Percentiles rank a stretch among this genome's conserved stretches.
phyloP scores from a whole-genome alignment of 495 filamentous ascomycete genomes.

The Neurospora sp. region DNA sequence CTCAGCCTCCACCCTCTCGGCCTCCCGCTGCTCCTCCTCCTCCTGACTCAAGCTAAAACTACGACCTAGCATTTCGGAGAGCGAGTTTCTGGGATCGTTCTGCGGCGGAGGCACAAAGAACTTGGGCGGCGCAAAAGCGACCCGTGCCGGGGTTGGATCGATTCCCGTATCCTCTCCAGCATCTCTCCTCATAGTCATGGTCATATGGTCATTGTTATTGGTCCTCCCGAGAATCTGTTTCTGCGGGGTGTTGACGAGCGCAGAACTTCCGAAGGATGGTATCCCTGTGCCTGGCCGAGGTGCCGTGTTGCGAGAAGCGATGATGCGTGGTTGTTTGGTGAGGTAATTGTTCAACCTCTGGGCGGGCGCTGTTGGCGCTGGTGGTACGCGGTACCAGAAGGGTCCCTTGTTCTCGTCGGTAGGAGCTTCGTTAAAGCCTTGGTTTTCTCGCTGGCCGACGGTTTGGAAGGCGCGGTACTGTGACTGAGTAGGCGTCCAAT shows the following conservation, averaged over 20 bases:
- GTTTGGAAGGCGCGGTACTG: conserved; percentile 39
- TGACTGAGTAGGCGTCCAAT: conserved; percentile 65
- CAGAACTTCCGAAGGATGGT: neutral
- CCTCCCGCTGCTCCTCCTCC: neutral
- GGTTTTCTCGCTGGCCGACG: conserved; percentile 32
- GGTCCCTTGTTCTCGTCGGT: conserved; percentile 28
- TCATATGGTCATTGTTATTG: neutral
- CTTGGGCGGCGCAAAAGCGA: conserved; percentile 8
- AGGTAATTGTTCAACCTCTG: conserved; percentile 51
- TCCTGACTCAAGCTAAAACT: conserved; percentile 7
- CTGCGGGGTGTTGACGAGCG: neutral
- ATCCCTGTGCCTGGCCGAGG: neutral
- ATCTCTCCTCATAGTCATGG: neutral
- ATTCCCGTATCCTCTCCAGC: neutral
- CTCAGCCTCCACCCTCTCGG: neutral
- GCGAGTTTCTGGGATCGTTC: conserved; percentile 10
- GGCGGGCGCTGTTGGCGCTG: conserved; percentile 54
- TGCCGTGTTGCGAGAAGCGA: neutral
- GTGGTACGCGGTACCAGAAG: conserved; percentile 52
- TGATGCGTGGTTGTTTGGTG: conserved; percentile 32
- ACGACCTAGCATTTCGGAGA: conserved; percentile 11
- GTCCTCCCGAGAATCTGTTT: neutral
- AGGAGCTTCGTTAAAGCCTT: conserved; percentile 49
- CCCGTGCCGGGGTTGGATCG: neutral
- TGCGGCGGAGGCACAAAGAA: conserved; percentile 12